Evolutionary conservation across 2,329 filamentous ascomycete genomes (phyloP).

Genomic region (Monosporascus cannonballus): DNA sequence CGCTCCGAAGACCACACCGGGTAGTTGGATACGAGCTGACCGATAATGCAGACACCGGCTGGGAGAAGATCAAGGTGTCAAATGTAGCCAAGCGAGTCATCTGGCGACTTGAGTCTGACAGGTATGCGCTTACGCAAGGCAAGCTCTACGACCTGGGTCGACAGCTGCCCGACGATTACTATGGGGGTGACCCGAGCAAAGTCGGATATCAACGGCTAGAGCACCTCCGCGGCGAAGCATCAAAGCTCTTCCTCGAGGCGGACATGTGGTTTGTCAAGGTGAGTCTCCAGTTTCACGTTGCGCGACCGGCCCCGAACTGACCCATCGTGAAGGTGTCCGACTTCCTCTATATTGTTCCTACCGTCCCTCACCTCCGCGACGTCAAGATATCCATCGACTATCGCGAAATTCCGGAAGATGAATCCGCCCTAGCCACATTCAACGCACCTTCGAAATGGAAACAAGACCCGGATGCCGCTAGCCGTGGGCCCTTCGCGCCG

Average conservation of each 20-base stretch:
- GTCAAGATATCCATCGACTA: slow-evolving; percentile 53
- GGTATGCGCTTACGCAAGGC: slow-evolving; percentile 48
- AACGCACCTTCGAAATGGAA: slow-evolving; percentile 49
- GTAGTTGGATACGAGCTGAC: slow-evolving; percentile 1
- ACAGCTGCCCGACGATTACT: slow-evolving; percentile 44
- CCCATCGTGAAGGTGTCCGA: slow-evolving; percentile 46
- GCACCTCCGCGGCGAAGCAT: slow-evolving; percentile 42
- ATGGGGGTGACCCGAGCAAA: slow-evolving; percentile 38
- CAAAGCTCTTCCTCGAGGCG: slow-evolving; percentile 48
- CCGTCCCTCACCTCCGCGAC: slow-evolving; percentile 50
- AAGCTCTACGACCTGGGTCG: slow-evolving; percentile 46
- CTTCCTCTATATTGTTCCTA: slow-evolving; percentile 52
- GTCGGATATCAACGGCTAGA: slow-evolving; percentile 39
- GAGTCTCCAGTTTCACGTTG: slow-evolving; percentile 12
- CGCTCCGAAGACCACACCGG: slow-evolving; percentile 6
- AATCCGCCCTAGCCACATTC: slow-evolving; percentile 37
- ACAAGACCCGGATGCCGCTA: slow-evolving; percentile 47
- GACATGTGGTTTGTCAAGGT: slow-evolving; percentile 66
- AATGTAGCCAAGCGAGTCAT: slow-evolving; percentile 49
- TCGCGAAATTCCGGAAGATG: slow-evolving; percentile 49
- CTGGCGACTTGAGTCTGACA: slow-evolving; percentile 53
- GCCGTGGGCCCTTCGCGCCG: slow-evolving; percentile 49
- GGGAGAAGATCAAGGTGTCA: slow-evolving; percentile 50
- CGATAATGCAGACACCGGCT: slow-evolving; percentile 43
- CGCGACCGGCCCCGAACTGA: slow-evolving; percentile 5